Conservation (phyloP, 2,329 filamentous ascomycete species). For the Raffaelea arxii region DNA sequence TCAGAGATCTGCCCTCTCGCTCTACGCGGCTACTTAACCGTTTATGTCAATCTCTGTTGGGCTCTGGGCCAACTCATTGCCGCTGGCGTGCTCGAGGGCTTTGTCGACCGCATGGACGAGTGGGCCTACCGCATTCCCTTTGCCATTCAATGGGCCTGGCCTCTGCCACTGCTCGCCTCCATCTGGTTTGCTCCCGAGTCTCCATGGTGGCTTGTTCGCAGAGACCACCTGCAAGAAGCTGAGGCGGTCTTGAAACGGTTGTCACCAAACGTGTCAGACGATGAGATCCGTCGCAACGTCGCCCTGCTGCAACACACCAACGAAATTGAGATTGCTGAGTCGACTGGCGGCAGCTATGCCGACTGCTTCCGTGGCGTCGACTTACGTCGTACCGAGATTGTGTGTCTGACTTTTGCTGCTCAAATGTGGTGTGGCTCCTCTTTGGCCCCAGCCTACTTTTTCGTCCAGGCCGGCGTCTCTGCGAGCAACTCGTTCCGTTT, state of each 20-base stretch:
- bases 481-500: slow-evolving; percentile 27
- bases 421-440: slow-evolving; percentile 31
- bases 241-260: slow-evolving; percentile 24
- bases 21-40: slow-evolving; percentile 31
- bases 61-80: slow-evolving; percentile 20
- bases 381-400: slow-evolving; percentile 34
- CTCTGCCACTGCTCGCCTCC: slow-evolving; percentile 15
- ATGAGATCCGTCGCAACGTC: slow-evolving; percentile 43
- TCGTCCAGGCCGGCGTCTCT: slow-evolving; percentile 32
- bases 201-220: slow-evolving; percentile 34
- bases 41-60: slow-evolving; percentile 35
- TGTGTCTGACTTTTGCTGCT: slow-evolving; percentile 26
- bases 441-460: slow-evolving; percentile 31
- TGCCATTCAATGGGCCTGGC: slow-evolving; percentile 35
- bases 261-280: slow-evolving; percentile 26
- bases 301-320: slow-evolving; percentile 51
- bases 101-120: slow-evolving; percentile 11
- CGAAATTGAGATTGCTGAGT: slow-evolving; percentile 39
- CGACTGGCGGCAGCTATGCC: slow-evolving; percentile 26
- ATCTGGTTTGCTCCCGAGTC: slow-evolving; percentile 15
- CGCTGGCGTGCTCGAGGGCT: slow-evolving; percentile 15
- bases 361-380: slow-evolving; percentile 40
- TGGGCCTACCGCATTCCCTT: slow-evolving; percentile 26
- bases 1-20: slow-evolving; percentile 32
- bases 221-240: slow-evolving; percentile 30